phyloP scores from a whole-genome alignment of 495 filamentous ascomycete species.

The Elasticomyces elasticus region DNA sequence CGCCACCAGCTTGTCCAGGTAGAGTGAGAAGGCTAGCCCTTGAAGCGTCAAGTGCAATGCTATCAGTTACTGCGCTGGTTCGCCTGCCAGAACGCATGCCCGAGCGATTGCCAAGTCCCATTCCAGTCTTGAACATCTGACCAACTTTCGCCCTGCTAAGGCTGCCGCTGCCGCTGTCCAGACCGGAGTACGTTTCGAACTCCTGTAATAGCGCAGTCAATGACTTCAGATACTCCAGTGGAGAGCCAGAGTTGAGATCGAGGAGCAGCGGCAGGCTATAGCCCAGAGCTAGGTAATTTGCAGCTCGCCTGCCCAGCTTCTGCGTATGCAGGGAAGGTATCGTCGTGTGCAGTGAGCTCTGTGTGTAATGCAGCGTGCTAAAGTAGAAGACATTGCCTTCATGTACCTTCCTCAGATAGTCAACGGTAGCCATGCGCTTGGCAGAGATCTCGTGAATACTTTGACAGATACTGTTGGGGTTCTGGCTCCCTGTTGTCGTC shows the following conservation, averaged over 20 bases:
- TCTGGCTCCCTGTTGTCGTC: conserved; percentile 38
- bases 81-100: conserved; percentile 51
- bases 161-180: conserved; percentile 57
- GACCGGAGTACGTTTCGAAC: conserved; percentile 75
- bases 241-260: conserved; percentile 67
- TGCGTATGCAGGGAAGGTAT: conserved; percentile 77
- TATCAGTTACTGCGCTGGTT: conserved; percentile 59
- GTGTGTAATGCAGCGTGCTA: conserved; percentile 86
- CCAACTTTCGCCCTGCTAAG: conserved; percentile 69
- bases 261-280: conserved; percentile 81
- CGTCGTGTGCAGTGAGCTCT: conserved; percentile 57
- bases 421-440: conserved; percentile 91
- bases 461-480: conserved; percentile 60
- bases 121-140: conserved; percentile 76
- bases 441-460: conserved; percentile 82
- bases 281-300: conserved; percentile 86
- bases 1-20: conserved; percentile 29
- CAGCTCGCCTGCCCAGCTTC: conserved; percentile 75
- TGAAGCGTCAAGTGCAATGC: conserved; percentile 37
- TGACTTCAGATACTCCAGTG: conserved; percentile 75
- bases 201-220: conserved; percentile 79
- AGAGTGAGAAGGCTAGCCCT: conserved; percentile 23
- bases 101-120: conserved; percentile 47
- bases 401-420: conserved; percentile 85
- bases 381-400: conserved; percentile 88